Base-by-base conservation (phyloP, 305 asterid genomes). In the Solanum chacoense region DNA sequence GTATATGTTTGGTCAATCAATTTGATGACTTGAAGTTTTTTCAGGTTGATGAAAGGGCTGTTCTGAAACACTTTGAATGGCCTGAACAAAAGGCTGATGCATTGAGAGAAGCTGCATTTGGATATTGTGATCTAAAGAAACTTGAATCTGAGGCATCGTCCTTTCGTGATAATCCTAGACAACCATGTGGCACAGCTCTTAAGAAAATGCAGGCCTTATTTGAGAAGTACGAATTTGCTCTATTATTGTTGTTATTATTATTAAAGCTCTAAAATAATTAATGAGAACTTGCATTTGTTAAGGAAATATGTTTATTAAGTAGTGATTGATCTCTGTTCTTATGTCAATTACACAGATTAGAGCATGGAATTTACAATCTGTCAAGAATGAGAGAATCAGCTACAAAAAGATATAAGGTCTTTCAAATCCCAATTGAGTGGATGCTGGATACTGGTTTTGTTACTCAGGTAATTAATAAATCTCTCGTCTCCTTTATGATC, bases 41-140 rank as follows among this genome's bases (percentile, higher is more conserved):
- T 20, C 87, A 97, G 99, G 98, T 97, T 90, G 99, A 97, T 88
- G 99, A 97, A 92, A 96, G 99, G 89, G 99, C 99, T 34, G 99
- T 97, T 31, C 89, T 97, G 93, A 97, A 97, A 91, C 99, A 97
- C 93, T 97, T 97, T 50, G 91, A 94, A 35, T 97, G 99, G 99
- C 99, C 99, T 1, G 99, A 97, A 88, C 95, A 94, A 87, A 97
- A 94, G 90, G 99, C 99, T 4, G 99, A 97, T 91, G 98, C 99
- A 12, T 89, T 97, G 69, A 92, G 99, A 89, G 99, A 97, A 92
- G 99, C 99, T 88, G 99, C 99, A 79, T 97, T 97, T 88, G 99
- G 98, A 55, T 97, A 95, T 88, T 92, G 95, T 90, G 99, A 97
- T 92, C 91, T 97, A 34, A 97, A 96, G 96, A 97, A 97, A 92